Evolutionary conservation across 2,329 filamentous ascomycete genomes (phyloP).

Genomic region (Nectriaceae sp.): DNA sequence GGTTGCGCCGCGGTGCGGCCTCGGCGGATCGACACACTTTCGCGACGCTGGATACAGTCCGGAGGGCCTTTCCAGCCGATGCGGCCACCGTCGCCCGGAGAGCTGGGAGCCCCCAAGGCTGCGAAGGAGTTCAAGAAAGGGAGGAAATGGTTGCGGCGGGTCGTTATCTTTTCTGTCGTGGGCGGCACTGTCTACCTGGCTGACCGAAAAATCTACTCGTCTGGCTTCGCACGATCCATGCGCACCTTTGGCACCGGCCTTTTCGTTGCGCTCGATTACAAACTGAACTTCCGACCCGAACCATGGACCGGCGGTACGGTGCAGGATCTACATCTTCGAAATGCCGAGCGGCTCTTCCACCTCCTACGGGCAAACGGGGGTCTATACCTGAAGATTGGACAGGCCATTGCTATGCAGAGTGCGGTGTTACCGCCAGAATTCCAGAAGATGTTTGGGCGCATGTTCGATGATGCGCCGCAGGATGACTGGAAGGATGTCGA

Average conservation of each 20-base stretch:
- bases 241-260: slow-evolving; percentile 82
- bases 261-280: slow-evolving; percentile 87
- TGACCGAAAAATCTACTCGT: slow-evolving; percentile 77
- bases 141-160: slow-evolving; percentile 75
- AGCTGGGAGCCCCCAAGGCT: slow-evolving; percentile 70
- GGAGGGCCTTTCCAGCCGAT: slow-evolving; percentile 61
- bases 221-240: slow-evolving; percentile 74
- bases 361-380: slow-evolving; percentile 86
- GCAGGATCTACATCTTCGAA: slow-evolving; percentile 77
- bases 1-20: slow-evolving; percentile 21
- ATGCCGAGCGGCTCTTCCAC: slow-evolving; percentile 79
- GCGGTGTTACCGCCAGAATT: slow-evolving; percentile 92
- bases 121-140: slow-evolving; percentile 72
- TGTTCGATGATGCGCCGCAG: slow-evolving; percentile 98
- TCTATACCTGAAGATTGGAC: slow-evolving; percentile 94
- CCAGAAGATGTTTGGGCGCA: slow-evolving; percentile 90
- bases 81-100: slow-evolving; percentile 75
- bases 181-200: slow-evolving; percentile 65
- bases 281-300: slow-evolving; percentile 86
- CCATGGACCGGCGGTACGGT: slow-evolving; percentile 75
- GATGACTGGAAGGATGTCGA: slow-evolving; percentile 86
- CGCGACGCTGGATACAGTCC: slow-evolving; percentile 31
- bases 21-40: slow-evolving; percentile 53
- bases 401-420: slow-evolving; percentile 98
- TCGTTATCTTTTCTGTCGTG: slow-evolving; percentile 62